Conservation (phyloP, 345 rosid genomes). For the Orychophragmus violaceus region DNA sequence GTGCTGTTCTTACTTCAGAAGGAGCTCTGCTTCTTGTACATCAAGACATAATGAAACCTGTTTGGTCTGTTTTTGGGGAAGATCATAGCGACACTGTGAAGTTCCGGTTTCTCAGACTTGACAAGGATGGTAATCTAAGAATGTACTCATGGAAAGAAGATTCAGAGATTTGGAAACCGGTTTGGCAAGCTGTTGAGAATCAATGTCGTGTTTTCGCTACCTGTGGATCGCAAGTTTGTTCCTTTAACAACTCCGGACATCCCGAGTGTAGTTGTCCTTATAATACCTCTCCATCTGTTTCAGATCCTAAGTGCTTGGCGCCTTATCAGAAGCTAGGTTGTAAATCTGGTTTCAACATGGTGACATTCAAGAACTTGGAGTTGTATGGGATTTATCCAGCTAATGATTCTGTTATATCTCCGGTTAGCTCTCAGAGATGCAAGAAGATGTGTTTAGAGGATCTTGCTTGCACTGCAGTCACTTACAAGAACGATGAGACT, state of each 20-base stretch:
- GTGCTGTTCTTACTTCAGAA: slow-evolving; percentile 51
- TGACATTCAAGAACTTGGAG: slow-evolving; percentile 40
- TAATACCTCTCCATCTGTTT: slow-evolving; percentile 11
- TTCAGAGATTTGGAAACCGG: slow-evolving; percentile 54
- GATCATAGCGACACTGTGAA: slow-evolving; percentile 59
- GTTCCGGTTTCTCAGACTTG: slow-evolving; percentile 66
- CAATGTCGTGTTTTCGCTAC: slow-evolving; percentile 82
- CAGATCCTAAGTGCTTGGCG: slow-evolving; percentile 45
- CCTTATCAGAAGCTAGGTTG: slow-evolving; percentile 39
- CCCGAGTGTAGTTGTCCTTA: slow-evolving; percentile 54
- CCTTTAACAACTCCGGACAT: slow-evolving; percentile 42
- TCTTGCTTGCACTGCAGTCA: slow-evolving; percentile 50
- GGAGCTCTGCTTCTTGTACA: slow-evolving; percentile 55
- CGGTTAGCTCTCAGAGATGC: slow-evolving; percentile 46
- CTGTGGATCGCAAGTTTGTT: slow-evolving; percentile 57
- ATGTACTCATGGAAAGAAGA: slow-evolving; percentile 62
- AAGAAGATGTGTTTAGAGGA: slow-evolving; percentile 43
- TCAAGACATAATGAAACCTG: slow-evolving; percentile 29
- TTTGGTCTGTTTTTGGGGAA: slow-evolving; percentile 60
- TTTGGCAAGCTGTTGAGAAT: slow-evolving; percentile 89
- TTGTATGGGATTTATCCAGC: slow-evolving; percentile 67
- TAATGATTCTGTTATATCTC: slow-evolving; percentile 33
- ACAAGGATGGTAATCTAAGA: slow-evolving; percentile 73
- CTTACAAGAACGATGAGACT: slow-evolving; percentile 51
- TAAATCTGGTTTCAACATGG: slow-evolving; percentile 41